Percentiles rank a stretch among this genome's conserved stretches.
Evolutionary conservation across 148 eudicot species (phyloP).

Genomic region (Fagopyrum homotropicum): DNA sequence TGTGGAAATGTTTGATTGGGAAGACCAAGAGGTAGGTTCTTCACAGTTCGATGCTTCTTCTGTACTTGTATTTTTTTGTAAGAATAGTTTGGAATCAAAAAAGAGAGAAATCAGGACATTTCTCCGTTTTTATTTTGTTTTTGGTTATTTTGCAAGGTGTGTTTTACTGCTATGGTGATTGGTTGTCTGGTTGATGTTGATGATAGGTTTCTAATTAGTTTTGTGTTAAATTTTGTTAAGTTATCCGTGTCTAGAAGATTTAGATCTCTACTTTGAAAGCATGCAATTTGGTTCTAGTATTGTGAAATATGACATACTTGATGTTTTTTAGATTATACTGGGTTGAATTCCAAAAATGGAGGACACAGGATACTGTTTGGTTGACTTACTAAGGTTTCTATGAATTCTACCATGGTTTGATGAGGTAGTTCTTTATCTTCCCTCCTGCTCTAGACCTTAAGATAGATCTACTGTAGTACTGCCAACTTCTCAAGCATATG

Average conservation of each 20-base stretch:
- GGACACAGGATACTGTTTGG: neutral
- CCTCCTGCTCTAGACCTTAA: neutral
- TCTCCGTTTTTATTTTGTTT: neutral
- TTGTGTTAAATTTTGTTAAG: neutral
- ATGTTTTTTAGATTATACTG: neutral
- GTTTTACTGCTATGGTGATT: neutral
- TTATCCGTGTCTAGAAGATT: neutral
- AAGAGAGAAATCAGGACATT: neutral
- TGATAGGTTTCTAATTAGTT: neutral
- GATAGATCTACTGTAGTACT: neutral
- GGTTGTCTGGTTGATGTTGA: neutral
- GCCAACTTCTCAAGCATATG: neutral
- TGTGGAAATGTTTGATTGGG: conserved; percentile 80
- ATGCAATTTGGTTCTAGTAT: neutral
- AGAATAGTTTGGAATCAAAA: neutral
- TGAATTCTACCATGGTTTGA: neutral
- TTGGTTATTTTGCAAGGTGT: neutral
- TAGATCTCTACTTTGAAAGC: neutral
- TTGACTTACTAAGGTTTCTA: neutral
- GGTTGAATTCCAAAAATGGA: neutral
- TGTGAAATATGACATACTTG: neutral
- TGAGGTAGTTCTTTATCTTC: neutral
- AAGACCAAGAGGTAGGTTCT: conserved; percentile 62
- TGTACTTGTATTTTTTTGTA: neutral
- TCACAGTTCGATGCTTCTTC: neutral